A percentile compares a stretch with the other conserved stretches of the same genome.
Evolutionary conservation across 2,329 filamentous ascomycete species (phyloP).

Genomic region (Cercospora janseana): DNA sequence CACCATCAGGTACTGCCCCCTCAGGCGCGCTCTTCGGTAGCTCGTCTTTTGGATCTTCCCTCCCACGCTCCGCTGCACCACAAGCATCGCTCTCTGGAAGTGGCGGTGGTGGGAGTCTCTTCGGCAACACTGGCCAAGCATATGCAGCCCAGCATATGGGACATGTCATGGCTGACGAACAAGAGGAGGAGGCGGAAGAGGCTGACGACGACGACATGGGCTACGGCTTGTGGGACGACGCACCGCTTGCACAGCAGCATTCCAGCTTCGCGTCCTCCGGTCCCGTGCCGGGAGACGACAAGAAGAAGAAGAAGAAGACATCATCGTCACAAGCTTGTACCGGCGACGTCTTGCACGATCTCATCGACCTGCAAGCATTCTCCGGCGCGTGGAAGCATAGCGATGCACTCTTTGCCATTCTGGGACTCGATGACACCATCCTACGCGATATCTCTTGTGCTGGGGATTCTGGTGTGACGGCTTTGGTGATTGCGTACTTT

Average conservation of each 20-base stretch:
- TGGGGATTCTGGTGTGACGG: slow-evolving; percentile 37
- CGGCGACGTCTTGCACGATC: slow-evolving; percentile 37
- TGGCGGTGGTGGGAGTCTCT: background rate
- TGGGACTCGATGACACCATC: background rate
- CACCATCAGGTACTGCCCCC: background rate
- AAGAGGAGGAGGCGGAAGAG: slow-evolving; percentile 17
- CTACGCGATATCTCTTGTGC: slow-evolving; percentile 15
- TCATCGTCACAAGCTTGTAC: background rate
- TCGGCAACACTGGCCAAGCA: too few species aligned
- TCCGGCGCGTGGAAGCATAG: slow-evolving; percentile 53
- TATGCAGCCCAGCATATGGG: too few species aligned
- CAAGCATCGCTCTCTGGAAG: background rate
- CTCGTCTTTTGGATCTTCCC: background rate
- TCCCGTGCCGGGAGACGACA: background rate
- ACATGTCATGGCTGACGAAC: too few species aligned
- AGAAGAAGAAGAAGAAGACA: slow-evolving; percentile 5
- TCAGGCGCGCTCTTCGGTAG: background rate
- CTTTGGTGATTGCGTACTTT: slow-evolving; percentile 51
- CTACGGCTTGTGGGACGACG: slow-evolving; percentile 23
- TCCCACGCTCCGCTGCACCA: background rate
- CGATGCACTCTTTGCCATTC: slow-evolving; percentile 25
- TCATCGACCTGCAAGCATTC: slow-evolving; percentile 59
- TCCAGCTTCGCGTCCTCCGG: background rate
- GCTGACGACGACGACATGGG: slow-evolving; percentile 25
- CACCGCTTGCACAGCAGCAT: too few species aligned